Evolutionary conservation across 2,329 filamentous ascomycete species (phyloP).

Genomic region (Eutypella sp.): DNA sequence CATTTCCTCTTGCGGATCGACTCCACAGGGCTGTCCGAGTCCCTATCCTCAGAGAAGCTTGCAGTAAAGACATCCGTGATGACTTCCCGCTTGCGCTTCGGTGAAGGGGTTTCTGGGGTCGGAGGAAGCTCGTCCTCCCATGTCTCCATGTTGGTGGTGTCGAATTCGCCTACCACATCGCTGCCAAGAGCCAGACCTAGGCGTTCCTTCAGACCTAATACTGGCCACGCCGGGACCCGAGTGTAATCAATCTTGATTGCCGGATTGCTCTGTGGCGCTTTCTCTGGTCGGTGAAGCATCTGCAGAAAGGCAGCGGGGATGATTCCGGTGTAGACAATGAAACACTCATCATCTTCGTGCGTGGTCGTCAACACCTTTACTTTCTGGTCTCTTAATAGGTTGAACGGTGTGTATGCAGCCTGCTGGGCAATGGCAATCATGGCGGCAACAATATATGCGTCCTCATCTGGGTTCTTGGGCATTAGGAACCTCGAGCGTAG

Average conservation of each 20-base stretch:
- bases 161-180: slow-evolving; percentile 43
- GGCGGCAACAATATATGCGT: slow-evolving; percentile 47
- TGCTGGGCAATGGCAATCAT: slow-evolving; percentile 55
- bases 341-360: slow-evolving; percentile 41
- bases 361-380: slow-evolving; percentile 42
- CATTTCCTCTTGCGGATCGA: slow-evolving; percentile 20
- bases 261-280: slow-evolving; percentile 27
- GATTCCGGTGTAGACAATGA: slow-evolving; percentile 48
- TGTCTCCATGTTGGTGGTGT: slow-evolving; percentile 38
- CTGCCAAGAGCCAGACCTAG: slow-evolving; percentile 48
- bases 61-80: slow-evolving; percentile 25
- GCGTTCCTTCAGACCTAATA: slow-evolving; percentile 50
- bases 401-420: slow-evolving; percentile 38
- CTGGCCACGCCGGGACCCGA: slow-evolving; percentile 49
- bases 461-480: slow-evolving; percentile 45
- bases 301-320: slow-evolving; percentile 44
- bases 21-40: slow-evolving; percentile 12
- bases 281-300: slow-evolving; percentile 45
- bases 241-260: slow-evolving; percentile 43
- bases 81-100: slow-evolving; percentile 21
- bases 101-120: slow-evolving; percentile 5
- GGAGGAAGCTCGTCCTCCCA: slow-evolving; percentile 34
- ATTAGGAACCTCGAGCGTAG: slow-evolving; percentile 42
- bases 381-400: slow-evolving; percentile 36
- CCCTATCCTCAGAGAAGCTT: slow-evolving; percentile 27